phyloP scores from a whole-genome alignment of 1,284 basidiomycete species.

The Irpex lacteus region DNA sequence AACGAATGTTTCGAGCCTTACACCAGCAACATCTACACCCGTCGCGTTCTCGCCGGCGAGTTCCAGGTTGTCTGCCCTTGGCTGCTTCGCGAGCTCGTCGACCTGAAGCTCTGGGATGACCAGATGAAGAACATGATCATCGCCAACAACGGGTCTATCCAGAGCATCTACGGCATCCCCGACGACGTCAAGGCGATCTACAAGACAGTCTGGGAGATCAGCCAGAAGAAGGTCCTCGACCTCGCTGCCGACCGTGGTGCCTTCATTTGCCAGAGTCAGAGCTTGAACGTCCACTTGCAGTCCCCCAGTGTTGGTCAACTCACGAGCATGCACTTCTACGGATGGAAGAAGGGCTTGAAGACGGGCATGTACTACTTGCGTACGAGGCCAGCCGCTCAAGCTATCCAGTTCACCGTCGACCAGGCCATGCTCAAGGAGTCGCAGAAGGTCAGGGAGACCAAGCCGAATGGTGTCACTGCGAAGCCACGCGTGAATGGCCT shows the following conservation, averaged over 20 bases:
- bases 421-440: constrained; percentile 74
- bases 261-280: constrained; percentile 95
- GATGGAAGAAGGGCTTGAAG: constrained; percentile 99
- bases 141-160: constrained; percentile 94
- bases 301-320: constrained; percentile 92
- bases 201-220: constrained; percentile 99
- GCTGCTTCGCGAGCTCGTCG: constrained; percentile 96
- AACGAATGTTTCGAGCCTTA: constrained; percentile 99
- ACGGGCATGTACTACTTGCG: constrained; percentile 98
- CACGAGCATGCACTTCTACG: constrained; percentile 99
- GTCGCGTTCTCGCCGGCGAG: constrained; percentile 98
- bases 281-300: constrained; percentile 91
- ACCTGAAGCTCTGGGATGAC: constrained; percentile 95
- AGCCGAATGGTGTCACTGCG: constrained; percentile 29
- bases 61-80: constrained; percentile 99
- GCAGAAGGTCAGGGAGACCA: constrained; percentile 36
- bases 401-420: constrained; percentile 98
- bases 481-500: constrained; percentile 5
- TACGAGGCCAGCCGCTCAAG: constrained; percentile 91
- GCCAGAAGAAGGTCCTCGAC: constrained; percentile 97
- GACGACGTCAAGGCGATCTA: constrained; percentile 94
- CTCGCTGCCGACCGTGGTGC: constrained; percentile 98
- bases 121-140: constrained; percentile 99
- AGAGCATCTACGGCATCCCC: constrained; percentile 86
- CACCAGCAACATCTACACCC: constrained; percentile 98